These are phyloP conservation scores for Bipolaris gigantea DNA, from an alignment of 2,329 filamentous ascomycete genomes.

Conservation along the genomic window DNA sequence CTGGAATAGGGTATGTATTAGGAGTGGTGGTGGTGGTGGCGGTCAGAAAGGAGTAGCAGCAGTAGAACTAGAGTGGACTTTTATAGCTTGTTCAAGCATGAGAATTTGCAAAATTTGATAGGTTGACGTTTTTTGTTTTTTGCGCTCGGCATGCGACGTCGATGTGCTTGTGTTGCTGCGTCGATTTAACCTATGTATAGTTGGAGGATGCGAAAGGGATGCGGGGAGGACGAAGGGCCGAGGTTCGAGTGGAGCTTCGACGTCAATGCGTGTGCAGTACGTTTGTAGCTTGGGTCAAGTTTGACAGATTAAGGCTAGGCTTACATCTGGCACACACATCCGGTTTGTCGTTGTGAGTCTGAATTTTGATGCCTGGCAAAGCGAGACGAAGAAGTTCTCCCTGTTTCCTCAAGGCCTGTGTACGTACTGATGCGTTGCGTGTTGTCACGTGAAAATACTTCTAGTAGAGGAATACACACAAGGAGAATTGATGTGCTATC, in stretches of 20 bases:
- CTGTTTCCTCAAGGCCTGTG: too few relatives aligned
- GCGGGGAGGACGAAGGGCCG: conserved; percentile 12
- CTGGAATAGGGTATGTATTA: neutral
- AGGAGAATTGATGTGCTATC: neutral
- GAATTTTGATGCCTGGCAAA: too few relatives aligned
- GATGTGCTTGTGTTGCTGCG: neutral
- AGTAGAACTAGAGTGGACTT: neutral
- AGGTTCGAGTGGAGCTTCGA: conserved; percentile 6
- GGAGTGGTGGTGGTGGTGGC: neutral
- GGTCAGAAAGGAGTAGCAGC: too few relatives aligned
- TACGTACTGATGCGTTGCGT: too few relatives aligned
- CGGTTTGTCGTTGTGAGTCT: neutral
- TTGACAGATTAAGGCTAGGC: neutral
- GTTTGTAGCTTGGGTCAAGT: neutral
- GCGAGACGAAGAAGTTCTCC: too few relatives aligned
- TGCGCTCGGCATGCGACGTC: neutral
- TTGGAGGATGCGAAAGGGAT: neutral
- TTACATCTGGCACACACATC: neutral
- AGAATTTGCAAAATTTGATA: too few relatives aligned
- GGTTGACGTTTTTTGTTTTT: neutral
- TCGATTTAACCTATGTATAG: neutral
- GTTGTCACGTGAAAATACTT: too few relatives aligned
- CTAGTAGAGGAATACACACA: neutral
- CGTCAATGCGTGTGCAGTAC: neutral
- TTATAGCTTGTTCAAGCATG: neutral